Base-by-base conservation (phyloP, 78 protist genomes). In the Dictyostelium purpureum region DNA sequence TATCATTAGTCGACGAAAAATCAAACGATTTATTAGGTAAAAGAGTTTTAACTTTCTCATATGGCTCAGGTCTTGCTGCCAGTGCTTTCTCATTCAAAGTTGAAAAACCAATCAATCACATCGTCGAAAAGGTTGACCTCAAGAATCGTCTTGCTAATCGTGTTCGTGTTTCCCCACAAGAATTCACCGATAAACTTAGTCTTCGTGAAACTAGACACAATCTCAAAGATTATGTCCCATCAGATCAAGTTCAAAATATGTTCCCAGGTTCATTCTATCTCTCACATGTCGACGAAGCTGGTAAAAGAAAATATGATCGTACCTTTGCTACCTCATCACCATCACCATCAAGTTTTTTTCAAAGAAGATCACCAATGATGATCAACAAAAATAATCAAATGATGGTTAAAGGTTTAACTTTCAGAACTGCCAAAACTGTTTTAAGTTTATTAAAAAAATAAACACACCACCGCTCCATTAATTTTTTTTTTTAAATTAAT, bases 31-130 rank as follows among this genome's bases (percentile, higher is more conserved):
- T 88, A 12, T 80, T 28, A 14, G 98, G 97, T 43, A 95, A 96
- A 82, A 73, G 97, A n/a, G 88, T 97, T 7, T 6, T 97, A 51
- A 47, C 95, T 35, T 98, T 97, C 95, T 96, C 98, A 1, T 98
- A 98, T 71, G 99, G 99, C 47, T 96, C 98, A 1, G 99, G 99
- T 33, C 57, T 97, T 42, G 96, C 97, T 54, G 87, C 99, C 28
- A 59, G 98, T 65, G 81, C 97, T 83, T 98, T 95, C 92, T 89
- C 96, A 33, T 49, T 98, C 54, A 42, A 59, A 21, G 95, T 97
- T 18, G 24, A 54, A 19, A 52, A 31, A 47, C 54, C 94, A 42
- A 85, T 76, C 43, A 88, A 85, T n/a, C 54, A 66, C 61, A 75
- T 89, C 33, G 96, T 80, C 16, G n/a, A 88, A 28, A 45, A 56